phyloP scores from a whole-genome alignment of 73 alveolate species.

The Breviolum minutum region DNA sequence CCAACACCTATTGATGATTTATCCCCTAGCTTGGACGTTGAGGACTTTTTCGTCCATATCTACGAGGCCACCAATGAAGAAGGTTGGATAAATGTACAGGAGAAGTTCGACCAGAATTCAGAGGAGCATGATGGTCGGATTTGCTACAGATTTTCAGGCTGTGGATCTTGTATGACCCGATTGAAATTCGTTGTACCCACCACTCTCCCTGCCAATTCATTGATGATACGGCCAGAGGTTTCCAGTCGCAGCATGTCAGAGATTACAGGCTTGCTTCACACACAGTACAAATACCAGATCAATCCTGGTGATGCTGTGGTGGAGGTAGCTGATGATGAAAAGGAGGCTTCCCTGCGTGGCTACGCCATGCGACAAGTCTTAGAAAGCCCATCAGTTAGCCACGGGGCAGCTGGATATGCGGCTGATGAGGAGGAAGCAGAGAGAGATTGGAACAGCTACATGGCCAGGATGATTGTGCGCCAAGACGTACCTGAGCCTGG shows the following conservation, averaged over 20 bases:
- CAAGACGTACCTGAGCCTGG: conserved; percentile 73
- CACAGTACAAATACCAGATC: conserved; percentile 12
- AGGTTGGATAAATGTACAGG: conserved; percentile 70
- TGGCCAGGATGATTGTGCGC: conserved; percentile 63
- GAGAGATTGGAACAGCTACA: conserved; percentile 19
- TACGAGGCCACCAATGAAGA: conserved; percentile 56
- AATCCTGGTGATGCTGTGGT: conserved; percentile 67
- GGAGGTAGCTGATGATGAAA: background rate
- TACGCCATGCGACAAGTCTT: background rate
- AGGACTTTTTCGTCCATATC: conserved; percentile 58
- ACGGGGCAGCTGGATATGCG: background rate
- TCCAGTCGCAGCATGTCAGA: conserved; percentile 21
- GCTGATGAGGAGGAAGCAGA: background rate
- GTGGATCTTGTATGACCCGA: conserved; percentile 77
- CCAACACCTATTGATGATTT: conserved; percentile 29
- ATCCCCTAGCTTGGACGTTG: conserved; percentile 57
- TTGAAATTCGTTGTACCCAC: conserved; percentile 39
- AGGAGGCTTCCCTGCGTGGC: background rate
- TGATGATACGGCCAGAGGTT: conserved; percentile 73
- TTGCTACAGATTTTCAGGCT: conserved; percentile 81
- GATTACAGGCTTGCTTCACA: conserved; percentile 32
- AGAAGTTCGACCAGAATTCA: conserved; percentile 1
- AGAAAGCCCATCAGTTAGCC: conserved; percentile 29
- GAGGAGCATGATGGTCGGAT: conserved; percentile 62
- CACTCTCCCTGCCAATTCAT: background rate